These are phyloP conservation scores for Caryocar brasiliense DNA, from an alignment of 441 rosid species.

Conservation along the genomic window DNA sequence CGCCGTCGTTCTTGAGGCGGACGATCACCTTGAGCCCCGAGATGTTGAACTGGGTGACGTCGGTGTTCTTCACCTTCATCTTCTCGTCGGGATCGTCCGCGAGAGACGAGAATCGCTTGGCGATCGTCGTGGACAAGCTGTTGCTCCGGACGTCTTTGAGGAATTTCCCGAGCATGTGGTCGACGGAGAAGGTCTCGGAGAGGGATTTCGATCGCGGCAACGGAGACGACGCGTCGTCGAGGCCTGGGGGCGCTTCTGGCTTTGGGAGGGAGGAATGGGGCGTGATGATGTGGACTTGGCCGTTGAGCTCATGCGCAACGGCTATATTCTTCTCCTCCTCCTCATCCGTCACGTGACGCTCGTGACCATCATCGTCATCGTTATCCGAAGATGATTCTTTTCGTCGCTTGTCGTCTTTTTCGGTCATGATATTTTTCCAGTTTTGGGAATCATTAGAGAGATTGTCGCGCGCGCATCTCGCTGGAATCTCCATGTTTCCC, in stretches of 20 bases:
- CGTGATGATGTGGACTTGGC: slow-evolving; percentile 17
- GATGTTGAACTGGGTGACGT: slow-evolving; percentile 57
- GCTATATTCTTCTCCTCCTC: background rate
- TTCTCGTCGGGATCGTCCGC: slow-evolving; percentile 14
- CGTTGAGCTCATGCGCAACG: background rate
- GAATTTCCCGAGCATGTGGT: slow-evolving; percentile 45
- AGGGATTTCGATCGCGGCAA: slow-evolving; percentile 22
- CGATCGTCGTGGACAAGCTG: slow-evolving; percentile 45
- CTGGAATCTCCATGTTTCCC: no score
- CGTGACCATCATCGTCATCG: background rate
- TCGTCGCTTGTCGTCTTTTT: no score
- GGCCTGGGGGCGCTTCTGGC: slow-evolving; percentile 67
- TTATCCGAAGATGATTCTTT: no score
- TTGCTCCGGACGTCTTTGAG: slow-evolving; percentile 48
- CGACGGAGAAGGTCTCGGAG: slow-evolving; percentile 20
- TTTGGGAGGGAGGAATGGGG: slow-evolving; percentile 64
- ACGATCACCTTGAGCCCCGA: slow-evolving; percentile 70
- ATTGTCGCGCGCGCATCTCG: no score
- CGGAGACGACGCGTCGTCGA: slow-evolving; percentile 1
- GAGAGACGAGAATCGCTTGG: slow-evolving; percentile 33
- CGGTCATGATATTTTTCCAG: no score
- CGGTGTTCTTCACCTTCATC: slow-evolving; percentile 10
- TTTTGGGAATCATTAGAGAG: no score
- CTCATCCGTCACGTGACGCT: background rate
- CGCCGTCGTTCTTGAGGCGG: slow-evolving; percentile 31